Evolutionary conservation across 1,284 basidiomycete species (phyloP).

Genomic region (Cryptococcus hybrid): DNA sequence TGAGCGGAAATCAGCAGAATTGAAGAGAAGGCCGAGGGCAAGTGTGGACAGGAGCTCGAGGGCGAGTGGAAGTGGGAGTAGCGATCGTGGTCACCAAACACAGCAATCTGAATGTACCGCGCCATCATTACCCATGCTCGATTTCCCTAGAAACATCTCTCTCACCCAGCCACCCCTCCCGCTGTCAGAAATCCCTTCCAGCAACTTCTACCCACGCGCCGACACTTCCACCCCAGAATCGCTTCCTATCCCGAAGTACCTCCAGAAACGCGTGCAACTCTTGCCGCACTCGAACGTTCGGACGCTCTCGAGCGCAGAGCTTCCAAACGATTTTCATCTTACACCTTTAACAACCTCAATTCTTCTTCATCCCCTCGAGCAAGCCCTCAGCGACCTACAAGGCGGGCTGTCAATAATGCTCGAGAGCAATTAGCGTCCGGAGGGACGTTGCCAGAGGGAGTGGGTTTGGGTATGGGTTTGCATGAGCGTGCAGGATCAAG

Average conservation of each 20-base stretch:
- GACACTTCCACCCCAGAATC: constrained; percentile 29
- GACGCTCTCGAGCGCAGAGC: constrained; percentile 88
- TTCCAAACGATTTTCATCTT: constrained; percentile 94
- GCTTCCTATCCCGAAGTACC: constrained; percentile 39
- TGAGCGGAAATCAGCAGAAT: not conserved
- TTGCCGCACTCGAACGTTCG: constrained; percentile 82
- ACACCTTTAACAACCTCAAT: constrained; percentile 91
- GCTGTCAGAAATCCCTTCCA: not conserved
- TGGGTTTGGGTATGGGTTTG: not conserved
- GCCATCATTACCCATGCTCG: constrained; percentile 27
- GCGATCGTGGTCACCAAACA: not conserved
- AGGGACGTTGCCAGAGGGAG: constrained; percentile 26
- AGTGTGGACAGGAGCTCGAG: not conserved
- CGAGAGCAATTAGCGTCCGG: constrained; percentile 25
- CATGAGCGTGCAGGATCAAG: not conserved
- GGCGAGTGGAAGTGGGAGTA: not conserved
- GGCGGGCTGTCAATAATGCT: constrained; percentile 23
- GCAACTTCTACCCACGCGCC: constrained; percentile 23
- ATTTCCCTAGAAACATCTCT: constrained; percentile 20
- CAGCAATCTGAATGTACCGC: not conserved
- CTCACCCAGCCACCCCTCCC: constrained; percentile 13
- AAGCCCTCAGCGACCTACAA: constrained; percentile 42
- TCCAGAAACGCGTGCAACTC: constrained; percentile 73
- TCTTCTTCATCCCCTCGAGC: constrained; percentile 53
- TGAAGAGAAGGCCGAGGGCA: not conserved